phyloP scores from a whole-genome alignment of 257 asterid genomes.

The Mentha longifolia region DNA sequence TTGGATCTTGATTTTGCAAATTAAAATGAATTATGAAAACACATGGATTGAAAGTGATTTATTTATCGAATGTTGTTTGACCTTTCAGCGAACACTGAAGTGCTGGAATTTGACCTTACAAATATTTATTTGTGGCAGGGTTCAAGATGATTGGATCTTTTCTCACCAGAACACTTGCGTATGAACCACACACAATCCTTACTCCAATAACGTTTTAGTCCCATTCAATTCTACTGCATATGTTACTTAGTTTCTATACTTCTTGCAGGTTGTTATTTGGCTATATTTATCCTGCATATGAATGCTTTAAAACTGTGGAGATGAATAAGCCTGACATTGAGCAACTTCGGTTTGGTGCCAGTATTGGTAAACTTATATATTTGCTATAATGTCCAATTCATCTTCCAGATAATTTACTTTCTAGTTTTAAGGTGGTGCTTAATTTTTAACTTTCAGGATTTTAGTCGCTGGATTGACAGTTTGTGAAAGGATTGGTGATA shows the following conservation, averaged over 20 bases:
- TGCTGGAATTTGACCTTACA: conserved; percentile 17
- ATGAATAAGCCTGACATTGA: conserved; percentile 87
- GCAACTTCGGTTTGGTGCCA: conserved; percentile 97
- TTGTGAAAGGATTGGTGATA: conserved; percentile 87
- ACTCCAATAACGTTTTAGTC: neutral
- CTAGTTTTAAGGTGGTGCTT: conserved; percentile 25
- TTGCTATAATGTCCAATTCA: neutral
- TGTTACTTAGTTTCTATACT: conserved; percentile 28
- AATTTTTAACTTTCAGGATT: conserved; percentile 60
- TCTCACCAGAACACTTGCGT: conserved; percentile 83
- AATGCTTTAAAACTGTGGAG: conserved; percentile 86
- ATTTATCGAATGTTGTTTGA: neutral
- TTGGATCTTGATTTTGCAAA: conserved; percentile 19
- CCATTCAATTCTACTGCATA: conserved; percentile 15
- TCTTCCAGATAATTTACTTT: conserved; percentile 18
- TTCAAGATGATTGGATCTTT: conserved; percentile 89
- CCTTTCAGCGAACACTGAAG: neutral
- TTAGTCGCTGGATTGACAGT: conserved; percentile 85
- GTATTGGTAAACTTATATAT: conserved; percentile 59
- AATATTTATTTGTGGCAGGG: conserved; percentile 47
- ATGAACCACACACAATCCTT: conserved; percentile 36
- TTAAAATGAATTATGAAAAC: neutral
- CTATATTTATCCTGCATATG: conserved; percentile 92
- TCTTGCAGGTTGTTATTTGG: conserved; percentile 81
- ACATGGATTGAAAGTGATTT: neutral